Percentiles rank a stretch among this genome's conserved stretches.
These are phyloP conservation scores for Camelina laxa DNA, from an alignment of 345 rosid species.

Conservation along the genomic window DNA sequence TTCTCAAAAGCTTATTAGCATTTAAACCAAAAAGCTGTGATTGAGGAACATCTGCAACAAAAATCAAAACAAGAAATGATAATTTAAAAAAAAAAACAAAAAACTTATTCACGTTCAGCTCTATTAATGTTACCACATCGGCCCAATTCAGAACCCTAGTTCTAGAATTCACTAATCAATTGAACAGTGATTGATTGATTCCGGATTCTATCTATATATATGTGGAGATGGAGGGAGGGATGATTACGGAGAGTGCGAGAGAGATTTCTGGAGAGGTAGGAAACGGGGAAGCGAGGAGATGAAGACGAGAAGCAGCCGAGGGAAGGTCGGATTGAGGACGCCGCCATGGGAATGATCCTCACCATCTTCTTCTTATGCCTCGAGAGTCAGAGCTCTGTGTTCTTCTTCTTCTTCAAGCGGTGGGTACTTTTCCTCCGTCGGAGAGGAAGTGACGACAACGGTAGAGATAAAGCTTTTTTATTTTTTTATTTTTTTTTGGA, in stretches of 20 bases:
- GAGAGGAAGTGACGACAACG: slow-evolving; percentile 29
- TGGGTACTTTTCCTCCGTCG: slow-evolving; percentile 25
- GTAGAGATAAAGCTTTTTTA: slow-evolving; percentile 21
- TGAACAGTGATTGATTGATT: not conserved
- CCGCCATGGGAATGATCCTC: slow-evolving; percentile 79
- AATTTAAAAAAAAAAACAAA: no score
- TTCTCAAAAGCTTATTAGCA: slow-evolving; percentile 55
- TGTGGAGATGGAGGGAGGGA: not conserved
- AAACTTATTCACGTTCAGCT: not conserved
- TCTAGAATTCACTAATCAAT: slow-evolving; percentile 22
- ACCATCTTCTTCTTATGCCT: slow-evolving; percentile 49
- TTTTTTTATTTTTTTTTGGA: not conserved
- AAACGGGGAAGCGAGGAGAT: slow-evolving; percentile 48
- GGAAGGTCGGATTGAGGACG: slow-evolving; percentile 81
- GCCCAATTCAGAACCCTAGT: slow-evolving; percentile 13
- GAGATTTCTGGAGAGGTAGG: slow-evolving; percentile 44
- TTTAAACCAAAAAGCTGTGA: slow-evolving; percentile 55
- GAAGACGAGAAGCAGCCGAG: slow-evolving; percentile 55
- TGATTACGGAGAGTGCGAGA: slow-evolving; percentile 56
- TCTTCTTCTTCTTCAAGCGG: slow-evolving; percentile 7
- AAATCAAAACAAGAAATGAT: not conserved
- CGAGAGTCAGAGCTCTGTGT: not conserved
- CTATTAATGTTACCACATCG: not conserved
- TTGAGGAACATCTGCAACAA: slow-evolving; percentile 62
- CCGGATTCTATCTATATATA: not conserved